Conservation (phyloP, 345 rosid species). For the Mangifera indica region DNA sequence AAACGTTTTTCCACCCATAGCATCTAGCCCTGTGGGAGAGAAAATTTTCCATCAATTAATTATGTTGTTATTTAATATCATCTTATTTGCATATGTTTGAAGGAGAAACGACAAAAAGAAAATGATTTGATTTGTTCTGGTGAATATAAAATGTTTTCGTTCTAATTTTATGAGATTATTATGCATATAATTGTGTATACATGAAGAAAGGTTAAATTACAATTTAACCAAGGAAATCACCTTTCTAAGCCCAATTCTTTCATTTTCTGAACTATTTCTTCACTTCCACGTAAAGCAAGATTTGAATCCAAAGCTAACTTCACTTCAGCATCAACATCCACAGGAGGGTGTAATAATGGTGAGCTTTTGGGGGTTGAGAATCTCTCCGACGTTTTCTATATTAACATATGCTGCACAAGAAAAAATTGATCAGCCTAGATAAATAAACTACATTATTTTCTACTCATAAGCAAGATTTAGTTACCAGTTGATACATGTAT, state of each 20-base stretch:
- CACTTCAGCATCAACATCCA: constrained; percentile 34
- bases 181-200: no score
- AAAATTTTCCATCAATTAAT: no score
- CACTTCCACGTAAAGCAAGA: constrained; percentile 5
- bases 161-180: no score
- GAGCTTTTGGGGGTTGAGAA: constrained; percentile 9
- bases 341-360: neutral
- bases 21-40: constrained; percentile 24
- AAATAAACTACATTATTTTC: no score
- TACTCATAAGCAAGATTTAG: no score
- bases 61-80: no score
- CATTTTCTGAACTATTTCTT: constrained; percentile 15
- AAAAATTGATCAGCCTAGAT: no score
- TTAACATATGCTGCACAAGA: neutral
- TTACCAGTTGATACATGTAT: constrained; percentile 27
- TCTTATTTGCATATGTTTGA: no score
- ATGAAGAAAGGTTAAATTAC: no score
- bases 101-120: no score
- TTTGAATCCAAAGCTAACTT: constrained; percentile 31
- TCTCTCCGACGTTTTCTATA: neutral
- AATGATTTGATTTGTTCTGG: no score
- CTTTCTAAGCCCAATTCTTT: constrained; percentile 39
- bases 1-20: constrained; percentile 33
- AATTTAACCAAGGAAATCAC: constrained; percentile 1
- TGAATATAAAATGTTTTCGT: no score